Percentiles rank a stretch among this genome's conserved stretches.
Evolutionary conservation across 2,329 filamentous ascomycete genomes (phyloP).

Genomic region (Hymenoscyphus scutula): DNA sequence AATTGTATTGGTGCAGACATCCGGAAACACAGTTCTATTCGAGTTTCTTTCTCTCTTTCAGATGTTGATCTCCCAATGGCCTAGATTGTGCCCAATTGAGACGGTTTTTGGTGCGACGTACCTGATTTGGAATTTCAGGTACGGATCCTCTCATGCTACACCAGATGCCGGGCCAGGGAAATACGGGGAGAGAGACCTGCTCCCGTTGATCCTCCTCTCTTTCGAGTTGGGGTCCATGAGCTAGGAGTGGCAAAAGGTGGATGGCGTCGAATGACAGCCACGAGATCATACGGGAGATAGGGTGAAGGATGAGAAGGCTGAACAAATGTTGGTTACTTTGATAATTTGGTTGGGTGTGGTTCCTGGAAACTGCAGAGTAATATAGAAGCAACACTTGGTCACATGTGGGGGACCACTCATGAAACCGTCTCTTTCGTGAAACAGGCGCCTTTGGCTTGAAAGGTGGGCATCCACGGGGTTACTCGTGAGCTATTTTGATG

Average conservation of each 20-base stretch:
- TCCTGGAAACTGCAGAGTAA: conserved; percentile 19
- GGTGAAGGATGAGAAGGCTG: not conserved
- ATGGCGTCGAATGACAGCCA: not conserved
- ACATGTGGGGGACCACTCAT: conserved; percentile 25
- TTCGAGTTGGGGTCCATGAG: not conserved
- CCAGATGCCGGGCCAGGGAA: not conserved
- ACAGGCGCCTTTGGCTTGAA: conserved; percentile 24
- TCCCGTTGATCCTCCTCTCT: not conserved
- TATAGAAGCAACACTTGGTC: conserved; percentile 26
- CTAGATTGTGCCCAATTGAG: not conserved
- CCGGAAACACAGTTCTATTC: not conserved
- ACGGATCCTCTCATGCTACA: not conserved
- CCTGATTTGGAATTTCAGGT: not conserved
- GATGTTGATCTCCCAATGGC: not conserved
- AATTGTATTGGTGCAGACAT: not conserved
- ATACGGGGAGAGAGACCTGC: not conserved
- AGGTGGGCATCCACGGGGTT: conserved; percentile 9
- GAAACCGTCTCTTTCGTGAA: conserved; percentile 29
- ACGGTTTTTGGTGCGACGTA: not conserved
- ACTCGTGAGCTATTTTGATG: not conserved
- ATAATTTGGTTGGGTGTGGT: conserved; percentile 13
- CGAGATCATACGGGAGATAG: not conserved
- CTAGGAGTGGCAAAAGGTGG: not conserved
- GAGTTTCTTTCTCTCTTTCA: not conserved
- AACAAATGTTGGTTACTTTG: conserved; percentile 1